A percentile compares a stretch with the other conserved stretches of the same genome.
Evolutionary conservation across 2,329 filamentous ascomycete genomes (phyloP).

Genomic region (Westerdykella aurantiaca): DNA sequence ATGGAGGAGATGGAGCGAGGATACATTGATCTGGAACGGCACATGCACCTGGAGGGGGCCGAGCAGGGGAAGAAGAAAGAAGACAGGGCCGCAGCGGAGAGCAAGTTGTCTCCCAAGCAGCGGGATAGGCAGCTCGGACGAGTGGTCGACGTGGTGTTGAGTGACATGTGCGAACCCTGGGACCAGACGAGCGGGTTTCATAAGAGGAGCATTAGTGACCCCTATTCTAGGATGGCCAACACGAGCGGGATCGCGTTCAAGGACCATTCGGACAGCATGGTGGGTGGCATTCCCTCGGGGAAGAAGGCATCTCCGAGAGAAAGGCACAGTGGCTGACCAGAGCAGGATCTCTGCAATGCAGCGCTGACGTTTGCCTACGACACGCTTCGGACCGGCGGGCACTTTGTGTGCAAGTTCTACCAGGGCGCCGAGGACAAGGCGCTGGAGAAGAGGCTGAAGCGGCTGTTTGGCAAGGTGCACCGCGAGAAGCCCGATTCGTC

Average conservation of each 20-base stretch:
- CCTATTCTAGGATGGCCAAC: constrained; percentile 98
- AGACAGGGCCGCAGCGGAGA: constrained; percentile 13
- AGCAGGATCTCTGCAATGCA: constrained; percentile 79
- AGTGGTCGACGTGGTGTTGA: constrained; percentile 85
- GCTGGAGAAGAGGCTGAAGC: constrained; percentile 67
- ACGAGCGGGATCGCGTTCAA: constrained; percentile 81
- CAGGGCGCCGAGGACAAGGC: constrained; percentile 80
- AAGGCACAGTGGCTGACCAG: background rate
- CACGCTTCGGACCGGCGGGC: constrained; percentile 72
- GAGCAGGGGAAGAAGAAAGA: constrained; percentile 16
- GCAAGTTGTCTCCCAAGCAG: constrained; percentile 25
- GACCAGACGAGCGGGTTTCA: constrained; percentile 70
- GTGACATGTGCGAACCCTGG: constrained; percentile 99
- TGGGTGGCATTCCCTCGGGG: no score
- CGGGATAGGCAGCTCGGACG: constrained; percentile 44
- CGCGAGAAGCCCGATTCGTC: constrained; percentile 91
- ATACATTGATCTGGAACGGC: constrained; percentile 62
- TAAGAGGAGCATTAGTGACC: constrained; percentile 89
- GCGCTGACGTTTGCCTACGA: constrained; percentile 82
- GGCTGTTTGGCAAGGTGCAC: constrained; percentile 72
- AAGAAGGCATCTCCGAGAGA: background rate
- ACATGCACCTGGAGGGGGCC: constrained; percentile 32
- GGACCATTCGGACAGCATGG: constrained; percentile 93
- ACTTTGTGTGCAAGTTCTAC: constrained; percentile 98
- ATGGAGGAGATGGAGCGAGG: constrained; percentile 45